A percentile compares a stretch with the other conserved stretches of the same genome.
Evolutionary conservation across 306 rosid genomes (phyloP).

Genomic region (Acacia crassicarpa): DNA sequence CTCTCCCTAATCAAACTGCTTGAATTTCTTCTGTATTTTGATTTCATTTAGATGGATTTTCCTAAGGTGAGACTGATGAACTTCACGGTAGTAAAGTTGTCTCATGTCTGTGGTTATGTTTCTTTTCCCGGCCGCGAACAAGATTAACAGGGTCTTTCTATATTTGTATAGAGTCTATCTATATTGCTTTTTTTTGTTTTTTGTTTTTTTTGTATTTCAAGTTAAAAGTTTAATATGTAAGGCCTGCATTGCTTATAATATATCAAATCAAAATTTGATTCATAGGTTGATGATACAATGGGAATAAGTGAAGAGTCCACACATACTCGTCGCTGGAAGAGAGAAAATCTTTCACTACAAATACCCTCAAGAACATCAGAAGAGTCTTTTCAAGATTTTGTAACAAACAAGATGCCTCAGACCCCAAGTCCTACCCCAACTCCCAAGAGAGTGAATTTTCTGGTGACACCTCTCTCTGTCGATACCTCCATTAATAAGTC

Average conservation of each 20-base stretch:
- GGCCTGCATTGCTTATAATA: slow-evolving; percentile 1
- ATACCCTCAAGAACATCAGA: slow-evolving; percentile 76
- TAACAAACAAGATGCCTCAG: slow-evolving; percentile 66
- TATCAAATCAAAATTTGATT: slow-evolving; percentile 19
- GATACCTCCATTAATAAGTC: slow-evolving; percentile 53
- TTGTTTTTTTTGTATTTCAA: neutral
- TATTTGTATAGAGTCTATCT: neutral
- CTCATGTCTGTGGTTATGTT: neutral
- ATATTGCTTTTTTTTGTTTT: neutral
- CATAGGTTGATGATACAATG: slow-evolving; percentile 59
- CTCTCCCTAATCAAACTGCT: neutral
- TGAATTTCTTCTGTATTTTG: neutral
- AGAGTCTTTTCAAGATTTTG: slow-evolving; percentile 56
- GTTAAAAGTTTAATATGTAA: neutral
- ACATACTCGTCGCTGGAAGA: slow-evolving; percentile 70
- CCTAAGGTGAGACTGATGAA: neutral
- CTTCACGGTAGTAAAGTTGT: neutral
- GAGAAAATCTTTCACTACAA: slow-evolving; percentile 70
- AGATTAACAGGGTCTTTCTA: neutral
- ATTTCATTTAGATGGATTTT: neutral
- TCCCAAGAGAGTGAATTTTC: slow-evolving; percentile 88
- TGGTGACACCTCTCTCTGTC: slow-evolving; percentile 50
- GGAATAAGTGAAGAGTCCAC: slow-evolving; percentile 59
- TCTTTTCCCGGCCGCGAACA: neutral
- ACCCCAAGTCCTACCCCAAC: slow-evolving; percentile 88